Conservation (phyloP, 2,329 filamentous ascomycete species). For the Fusarium succisae region DNA sequence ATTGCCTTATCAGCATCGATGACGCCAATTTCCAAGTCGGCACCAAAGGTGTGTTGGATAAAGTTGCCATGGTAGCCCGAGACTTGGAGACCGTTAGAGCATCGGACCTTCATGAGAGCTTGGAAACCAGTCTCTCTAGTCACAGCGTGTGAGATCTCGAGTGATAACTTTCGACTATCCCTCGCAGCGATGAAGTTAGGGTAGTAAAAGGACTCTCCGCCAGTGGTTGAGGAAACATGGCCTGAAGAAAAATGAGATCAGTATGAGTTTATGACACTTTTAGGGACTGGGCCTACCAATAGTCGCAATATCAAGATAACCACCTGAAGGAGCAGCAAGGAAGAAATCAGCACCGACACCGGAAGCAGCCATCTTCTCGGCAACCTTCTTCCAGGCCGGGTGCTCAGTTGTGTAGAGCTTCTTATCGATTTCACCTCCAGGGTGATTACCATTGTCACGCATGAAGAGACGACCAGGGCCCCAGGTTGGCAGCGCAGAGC, state of each 20-base stretch:
- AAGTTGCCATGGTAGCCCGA: slow-evolving; percentile 97
- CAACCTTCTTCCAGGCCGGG: slow-evolving; percentile 84
- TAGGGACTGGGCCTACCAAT: slow-evolving; percentile 67
- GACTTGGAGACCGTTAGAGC: slow-evolving; percentile 94
- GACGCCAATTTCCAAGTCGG: slow-evolving; percentile 91
- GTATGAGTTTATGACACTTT: neutral
- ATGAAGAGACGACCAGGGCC: slow-evolving; percentile 87
- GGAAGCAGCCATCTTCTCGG: slow-evolving; percentile 85
- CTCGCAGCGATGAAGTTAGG: slow-evolving; percentile 92
- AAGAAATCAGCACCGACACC: slow-evolving; percentile 96
- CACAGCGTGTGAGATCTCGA: slow-evolving; percentile 87
- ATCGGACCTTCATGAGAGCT: slow-evolving; percentile 97
- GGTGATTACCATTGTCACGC: slow-evolving; percentile 87
- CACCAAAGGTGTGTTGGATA: slow-evolving; percentile 92
- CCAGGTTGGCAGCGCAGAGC: slow-evolving; percentile 89
- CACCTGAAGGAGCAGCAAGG: slow-evolving; percentile 87
- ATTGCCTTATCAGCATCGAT: slow-evolving; percentile 95
- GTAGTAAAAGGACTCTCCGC: slow-evolving; percentile 95
- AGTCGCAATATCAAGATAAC: slow-evolving; percentile 92
- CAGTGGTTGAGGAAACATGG: slow-evolving; percentile 86
- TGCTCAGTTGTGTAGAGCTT: slow-evolving; percentile 93
- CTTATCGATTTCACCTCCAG: slow-evolving; percentile 88
- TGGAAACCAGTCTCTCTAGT: slow-evolving; percentile 94
- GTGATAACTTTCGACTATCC: slow-evolving; percentile 83
- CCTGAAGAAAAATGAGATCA: slow-evolving; percentile 56